These are phyloP conservation scores for Cyberlindnera nakhonratchasimensis DNA, from an alignment of 805 yeast genomes.

Conservation along the genomic window DNA sequence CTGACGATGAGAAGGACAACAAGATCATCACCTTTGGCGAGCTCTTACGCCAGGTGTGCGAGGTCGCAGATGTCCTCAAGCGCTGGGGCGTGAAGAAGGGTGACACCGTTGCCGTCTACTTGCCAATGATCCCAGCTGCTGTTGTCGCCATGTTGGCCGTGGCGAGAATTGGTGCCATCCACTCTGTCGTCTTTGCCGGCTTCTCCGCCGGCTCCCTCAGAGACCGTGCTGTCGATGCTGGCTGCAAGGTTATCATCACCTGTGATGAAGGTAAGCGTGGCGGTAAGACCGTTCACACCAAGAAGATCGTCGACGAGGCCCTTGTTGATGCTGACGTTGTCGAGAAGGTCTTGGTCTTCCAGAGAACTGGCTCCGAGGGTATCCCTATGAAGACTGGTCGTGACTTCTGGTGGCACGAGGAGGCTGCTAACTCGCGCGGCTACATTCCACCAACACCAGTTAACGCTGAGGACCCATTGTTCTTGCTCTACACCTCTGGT, in stretches of 20 bases:
- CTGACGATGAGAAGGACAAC: constrained; percentile 63
- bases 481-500: constrained; percentile 80
- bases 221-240: constrained; percentile 85
- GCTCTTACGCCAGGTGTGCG: constrained; percentile 64
- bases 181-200: constrained; percentile 84
- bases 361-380: constrained; percentile 53
- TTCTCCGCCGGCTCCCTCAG: constrained; percentile 86
- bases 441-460: constrained; percentile 75
- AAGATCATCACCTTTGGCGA: constrained; percentile 61
- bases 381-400: constrained; percentile 28
- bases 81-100: constrained; percentile 71
- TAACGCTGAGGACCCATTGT: constrained; percentile 76
- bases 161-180: constrained; percentile 77
- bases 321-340: constrained; percentile 44
- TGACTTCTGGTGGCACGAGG: constrained; percentile 78
- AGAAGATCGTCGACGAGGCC: constrained; percentile 81
- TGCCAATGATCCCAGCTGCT: constrained; percentile 86
- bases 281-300: constrained; percentile 75
- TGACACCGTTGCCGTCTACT: constrained; percentile 80
- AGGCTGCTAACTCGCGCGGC: constrained; percentile 58
- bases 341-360: constrained; percentile 64
- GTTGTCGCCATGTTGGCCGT: constrained; percentile 73
- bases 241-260: constrained; percentile 69
- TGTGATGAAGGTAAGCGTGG: constrained; percentile 83
- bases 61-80: constrained; percentile 65